phyloP scores from a whole-genome alignment of 2,329 filamentous ascomycete species.

The Fusarium chuoi region DNA sequence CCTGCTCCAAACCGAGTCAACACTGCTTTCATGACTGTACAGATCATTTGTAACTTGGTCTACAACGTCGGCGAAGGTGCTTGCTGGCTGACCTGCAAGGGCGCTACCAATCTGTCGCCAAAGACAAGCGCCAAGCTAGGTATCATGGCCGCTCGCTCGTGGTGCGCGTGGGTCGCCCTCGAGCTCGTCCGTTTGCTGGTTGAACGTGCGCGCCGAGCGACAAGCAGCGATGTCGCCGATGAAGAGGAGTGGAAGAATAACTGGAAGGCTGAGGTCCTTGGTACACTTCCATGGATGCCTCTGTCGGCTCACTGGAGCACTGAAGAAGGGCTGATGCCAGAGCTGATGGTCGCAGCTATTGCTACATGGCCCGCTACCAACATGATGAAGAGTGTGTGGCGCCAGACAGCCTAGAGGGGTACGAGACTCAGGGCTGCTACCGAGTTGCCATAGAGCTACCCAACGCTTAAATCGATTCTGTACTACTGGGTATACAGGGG shows the following conservation, averaged over 20 bases:
- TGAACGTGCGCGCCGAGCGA: conserved; percentile 55
- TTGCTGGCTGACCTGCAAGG: conserved; percentile 79
- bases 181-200: conserved; percentile 75
- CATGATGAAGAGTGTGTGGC: conserved; percentile 59
- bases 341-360: conserved; percentile 54
- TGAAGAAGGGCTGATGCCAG: conserved; percentile 66
- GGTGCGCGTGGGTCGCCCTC: conserved; percentile 80
- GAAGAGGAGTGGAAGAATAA: conserved; percentile 57
- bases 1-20: conserved; percentile 52
- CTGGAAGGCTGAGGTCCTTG: conserved; percentile 74
- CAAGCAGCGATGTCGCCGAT: conserved; percentile 45
- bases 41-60: conserved; percentile 72
- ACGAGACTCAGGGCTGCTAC: background rate
- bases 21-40: conserved; percentile 68
- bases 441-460: background rate
- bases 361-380: conserved; percentile 58
- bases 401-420: conserved; percentile 44
- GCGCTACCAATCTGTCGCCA: conserved; percentile 69
- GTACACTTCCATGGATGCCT: conserved; percentile 81
- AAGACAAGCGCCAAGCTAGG: conserved; percentile 70
- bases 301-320: conserved; percentile 86
- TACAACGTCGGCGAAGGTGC: conserved; percentile 88
- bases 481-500: background rate
- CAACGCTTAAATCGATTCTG: background rate
- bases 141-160: conserved; percentile 80